Conservation (phyloP, 176 grass and related monocot species). For the Lolium multiflorum region DNA sequence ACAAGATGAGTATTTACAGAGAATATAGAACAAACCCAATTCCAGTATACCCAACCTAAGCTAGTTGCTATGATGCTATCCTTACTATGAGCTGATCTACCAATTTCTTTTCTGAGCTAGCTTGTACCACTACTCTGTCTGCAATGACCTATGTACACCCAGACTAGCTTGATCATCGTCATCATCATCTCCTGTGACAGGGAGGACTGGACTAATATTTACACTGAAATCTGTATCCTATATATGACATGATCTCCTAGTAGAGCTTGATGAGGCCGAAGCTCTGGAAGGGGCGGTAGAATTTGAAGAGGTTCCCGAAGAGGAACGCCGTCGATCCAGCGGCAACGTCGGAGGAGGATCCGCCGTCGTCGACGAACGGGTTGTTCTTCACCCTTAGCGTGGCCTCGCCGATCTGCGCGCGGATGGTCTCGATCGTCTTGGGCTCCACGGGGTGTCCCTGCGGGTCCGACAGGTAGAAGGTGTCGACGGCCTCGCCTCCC, state of each 20-base stretch:
- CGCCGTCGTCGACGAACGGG: slow-evolving; percentile 27
- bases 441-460: slow-evolving; percentile 64
- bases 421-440: slow-evolving; percentile 75
- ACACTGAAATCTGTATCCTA: slow-evolving; percentile 31
- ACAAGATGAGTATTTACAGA: slow-evolving; percentile 43
- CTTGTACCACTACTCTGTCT: neutral
- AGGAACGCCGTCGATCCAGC: slow-evolving; percentile 62
- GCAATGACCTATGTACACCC: neutral
- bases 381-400: slow-evolving; percentile 76
- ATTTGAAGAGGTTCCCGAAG: slow-evolving; percentile 78
- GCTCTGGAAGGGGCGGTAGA: slow-evolving; percentile 64
- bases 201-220: slow-evolving; percentile 16
- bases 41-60: slow-evolving; percentile 21
- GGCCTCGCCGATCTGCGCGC: slow-evolving; percentile 60
- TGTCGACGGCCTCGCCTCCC: slow-evolving; percentile 66
- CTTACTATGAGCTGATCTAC: slow-evolving; percentile 21
- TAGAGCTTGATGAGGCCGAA: slow-evolving; percentile 69
- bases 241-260: slow-evolving; percentile 11
- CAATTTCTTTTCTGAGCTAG: neutral
- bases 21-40: neutral
- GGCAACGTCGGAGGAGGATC: neutral
- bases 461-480: slow-evolving; percentile 77
- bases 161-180: slow-evolving; percentile 23
- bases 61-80: neutral
- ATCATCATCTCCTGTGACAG: neutral